phyloP scores from a whole-genome alignment of 768 basidiomycete species.

The Exidia glandulosa region DNA sequence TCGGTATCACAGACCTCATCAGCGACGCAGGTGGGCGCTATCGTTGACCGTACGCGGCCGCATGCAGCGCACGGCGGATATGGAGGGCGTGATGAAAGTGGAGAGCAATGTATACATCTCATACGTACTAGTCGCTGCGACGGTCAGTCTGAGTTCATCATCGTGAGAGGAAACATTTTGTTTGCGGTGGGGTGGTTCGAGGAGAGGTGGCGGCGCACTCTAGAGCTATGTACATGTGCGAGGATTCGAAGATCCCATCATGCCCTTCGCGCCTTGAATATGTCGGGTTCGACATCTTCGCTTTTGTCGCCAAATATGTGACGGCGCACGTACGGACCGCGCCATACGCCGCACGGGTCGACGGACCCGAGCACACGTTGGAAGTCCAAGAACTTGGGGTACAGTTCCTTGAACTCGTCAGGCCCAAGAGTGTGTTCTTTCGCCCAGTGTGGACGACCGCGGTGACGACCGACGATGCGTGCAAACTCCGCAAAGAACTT shows the following conservation, averaged over 20 bases:
- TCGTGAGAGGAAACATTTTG: no score
- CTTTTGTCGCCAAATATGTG: slow-evolving; percentile 56
- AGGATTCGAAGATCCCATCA: no score
- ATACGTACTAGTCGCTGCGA: background rate
- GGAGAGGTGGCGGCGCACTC: background rate
- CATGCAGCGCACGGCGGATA: background rate
- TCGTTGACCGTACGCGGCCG: background rate
- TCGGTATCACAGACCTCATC: background rate
- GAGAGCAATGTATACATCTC: background rate
- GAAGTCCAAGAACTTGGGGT: slow-evolving; percentile 79
- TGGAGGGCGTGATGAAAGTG: background rate
- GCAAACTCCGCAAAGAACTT: slow-evolving; percentile 70
- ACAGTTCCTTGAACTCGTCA: slow-evolving; percentile 48
- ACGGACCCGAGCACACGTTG: slow-evolving; percentile 49
- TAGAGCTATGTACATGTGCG: no score
- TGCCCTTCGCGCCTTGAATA: background rate
- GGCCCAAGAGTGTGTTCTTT: slow-evolving; percentile 75
- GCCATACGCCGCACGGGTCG: slow-evolving; percentile 34
- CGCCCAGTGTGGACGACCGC: slow-evolving; percentile 92
- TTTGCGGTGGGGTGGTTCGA: no score
- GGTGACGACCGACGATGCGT: slow-evolving; percentile 50
- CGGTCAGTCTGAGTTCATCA: background rate
- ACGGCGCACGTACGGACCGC: slow-evolving; percentile 54
- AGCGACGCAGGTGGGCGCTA: background rate
- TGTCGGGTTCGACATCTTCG: background rate